These are phyloP conservation scores for Acacia pycnantha DNA, from an alignment of 331 rosid species.

Conservation along the genomic window DNA sequence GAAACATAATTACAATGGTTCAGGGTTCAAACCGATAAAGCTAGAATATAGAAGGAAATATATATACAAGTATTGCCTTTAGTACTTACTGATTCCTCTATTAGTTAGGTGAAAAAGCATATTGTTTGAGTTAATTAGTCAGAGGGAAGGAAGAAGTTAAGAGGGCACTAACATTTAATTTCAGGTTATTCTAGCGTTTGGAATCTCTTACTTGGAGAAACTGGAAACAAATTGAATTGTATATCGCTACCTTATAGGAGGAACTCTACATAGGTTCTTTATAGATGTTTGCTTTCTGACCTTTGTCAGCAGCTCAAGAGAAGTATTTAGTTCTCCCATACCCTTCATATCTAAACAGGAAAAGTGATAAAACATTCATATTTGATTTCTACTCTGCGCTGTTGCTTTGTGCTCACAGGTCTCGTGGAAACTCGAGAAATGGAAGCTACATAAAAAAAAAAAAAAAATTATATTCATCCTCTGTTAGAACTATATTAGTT, in stretches of 20 bases:
- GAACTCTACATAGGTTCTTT: neutral
- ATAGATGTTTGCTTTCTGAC: neutral
- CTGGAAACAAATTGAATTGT: neutral
- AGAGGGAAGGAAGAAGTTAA: neutral
- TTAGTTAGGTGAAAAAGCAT: neutral
- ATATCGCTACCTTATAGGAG: neutral
- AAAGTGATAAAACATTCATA: neutral
- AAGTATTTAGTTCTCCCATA: neutral
- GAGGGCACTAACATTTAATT: neutral
- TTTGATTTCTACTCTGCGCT: neutral
- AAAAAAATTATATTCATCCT: neutral
- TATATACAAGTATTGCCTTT: neutral
- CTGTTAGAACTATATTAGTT: neutral
- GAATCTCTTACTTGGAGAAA: neutral
- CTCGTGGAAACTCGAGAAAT: neutral
- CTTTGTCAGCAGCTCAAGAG: constrained; percentile 1
- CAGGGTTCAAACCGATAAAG: no score
- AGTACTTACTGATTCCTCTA: neutral
- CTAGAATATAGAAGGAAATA: no score
- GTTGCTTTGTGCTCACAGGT: neutral
- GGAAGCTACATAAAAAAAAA: neutral
- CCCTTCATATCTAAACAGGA: neutral
- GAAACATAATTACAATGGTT: no score
- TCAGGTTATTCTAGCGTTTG: neutral
- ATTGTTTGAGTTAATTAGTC: neutral